Evolutionary conservation across 1,139 yeast species (phyloP).

Genomic region (Geotrichum histeridarum): DNA sequence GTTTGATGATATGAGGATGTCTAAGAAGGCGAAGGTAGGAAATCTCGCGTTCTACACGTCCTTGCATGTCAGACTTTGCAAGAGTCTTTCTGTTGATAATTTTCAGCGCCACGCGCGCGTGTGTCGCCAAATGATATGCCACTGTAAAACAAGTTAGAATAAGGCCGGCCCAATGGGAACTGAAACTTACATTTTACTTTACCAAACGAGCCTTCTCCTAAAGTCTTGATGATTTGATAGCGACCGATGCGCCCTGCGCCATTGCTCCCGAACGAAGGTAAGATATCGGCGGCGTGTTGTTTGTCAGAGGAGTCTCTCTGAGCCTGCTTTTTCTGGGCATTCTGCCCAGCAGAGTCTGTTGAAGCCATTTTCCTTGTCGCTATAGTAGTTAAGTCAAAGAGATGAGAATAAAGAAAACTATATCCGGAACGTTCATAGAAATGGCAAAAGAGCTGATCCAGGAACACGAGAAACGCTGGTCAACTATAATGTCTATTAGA

Average conservation of each 20-base stretch:
- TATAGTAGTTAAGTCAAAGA: not conserved
- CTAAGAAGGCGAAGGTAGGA: slow-evolving; percentile 81
- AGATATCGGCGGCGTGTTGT: slow-evolving; percentile 21
- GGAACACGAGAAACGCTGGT: too few relatives aligned
- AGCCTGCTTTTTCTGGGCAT: not conserved
- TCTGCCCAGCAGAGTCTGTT: not conserved
- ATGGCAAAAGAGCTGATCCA: too few relatives aligned
- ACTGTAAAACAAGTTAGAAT: slow-evolving; percentile 30
- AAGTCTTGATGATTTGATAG: slow-evolving; percentile 87
- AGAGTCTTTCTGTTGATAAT: slow-evolving; percentile 89
- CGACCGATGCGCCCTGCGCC: slow-evolving; percentile 60
- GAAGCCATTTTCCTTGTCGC: not conserved
- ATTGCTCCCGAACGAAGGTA: slow-evolving; percentile 26
- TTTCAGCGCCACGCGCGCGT: slow-evolving; percentile 89
- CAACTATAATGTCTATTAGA: too few relatives aligned
- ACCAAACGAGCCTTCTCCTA: slow-evolving; percentile 97
- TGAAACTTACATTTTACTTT: slow-evolving; percentile 59
- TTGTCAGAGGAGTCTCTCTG: not conserved
- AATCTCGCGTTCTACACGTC: slow-evolving; percentile 90
- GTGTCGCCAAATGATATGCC: slow-evolving; percentile 89
- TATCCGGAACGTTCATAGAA: too few relatives aligned
- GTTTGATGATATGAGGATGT: slow-evolving; percentile 94
- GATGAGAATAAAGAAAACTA: not conserved
- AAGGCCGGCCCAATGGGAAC: not conserved
- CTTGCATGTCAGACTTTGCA: slow-evolving; percentile 97